Conservation (phyloP, 2,329 filamentous ascomycete species). For the Exserohilum turcica region DNA sequence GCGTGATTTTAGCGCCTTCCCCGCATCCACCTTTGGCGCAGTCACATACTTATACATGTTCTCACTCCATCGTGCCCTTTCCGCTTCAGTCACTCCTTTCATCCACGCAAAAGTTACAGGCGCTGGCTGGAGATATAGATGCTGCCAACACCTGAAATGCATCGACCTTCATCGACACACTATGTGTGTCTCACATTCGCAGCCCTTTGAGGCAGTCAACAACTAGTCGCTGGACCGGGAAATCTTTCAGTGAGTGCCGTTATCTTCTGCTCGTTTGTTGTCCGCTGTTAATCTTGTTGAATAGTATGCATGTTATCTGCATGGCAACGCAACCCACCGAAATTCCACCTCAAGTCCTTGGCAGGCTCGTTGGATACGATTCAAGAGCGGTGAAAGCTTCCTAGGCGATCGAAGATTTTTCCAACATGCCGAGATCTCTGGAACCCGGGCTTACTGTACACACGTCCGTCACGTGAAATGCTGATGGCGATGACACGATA, state of each 20-base stretch:
- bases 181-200: background rate
- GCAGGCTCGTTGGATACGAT: background rate
- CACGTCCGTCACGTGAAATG: background rate
- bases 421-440: background rate
- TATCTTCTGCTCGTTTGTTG: background rate
- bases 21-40: background rate
- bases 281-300: background rate
- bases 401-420: background rate
- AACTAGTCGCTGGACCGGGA: background rate
- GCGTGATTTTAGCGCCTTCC: slow-evolving; percentile 4
- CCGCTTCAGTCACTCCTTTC: background rate
- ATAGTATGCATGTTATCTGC: background rate
- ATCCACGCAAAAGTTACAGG: background rate
- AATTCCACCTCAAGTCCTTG: background rate
- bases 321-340: background rate
- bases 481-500: background rate
- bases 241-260: background rate
- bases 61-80: background rate
- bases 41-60: no score
- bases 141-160: background rate
- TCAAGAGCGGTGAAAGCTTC: background rate
- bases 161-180: background rate
- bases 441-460: background rate
- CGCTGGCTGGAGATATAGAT: no score
- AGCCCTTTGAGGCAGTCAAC: background rate